Evolutionary conservation across 495 filamentous ascomycete species (phyloP), one percentile per base, ranked within the genome.

Genomic region (Penicillium dipodomyicola): DNA sequence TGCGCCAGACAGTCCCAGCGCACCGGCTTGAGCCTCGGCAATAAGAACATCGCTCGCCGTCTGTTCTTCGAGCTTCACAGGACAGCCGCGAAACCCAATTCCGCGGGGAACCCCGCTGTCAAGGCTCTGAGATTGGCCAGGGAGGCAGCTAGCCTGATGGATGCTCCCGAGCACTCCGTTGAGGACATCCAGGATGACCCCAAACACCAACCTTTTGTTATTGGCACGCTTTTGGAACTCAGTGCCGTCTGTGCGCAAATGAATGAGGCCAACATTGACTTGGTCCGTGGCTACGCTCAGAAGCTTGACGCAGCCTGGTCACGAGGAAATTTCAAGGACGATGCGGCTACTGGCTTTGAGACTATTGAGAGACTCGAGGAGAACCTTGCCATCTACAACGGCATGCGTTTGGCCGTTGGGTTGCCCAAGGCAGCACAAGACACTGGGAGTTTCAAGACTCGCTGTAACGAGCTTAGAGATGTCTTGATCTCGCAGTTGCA

Each of bases 11-110:
- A 71, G 54, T 68, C 64, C 41, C 59, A 69, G 11, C 67, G 59
- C 51, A 88, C 86, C 4, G 76, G 76, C 0, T 76, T 87, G 60
- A 59, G 55, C 11, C 72, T 89, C 23, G 69, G 75, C 27, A 42
- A 67, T 6, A 57, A 65, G 41, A 68, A 67, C 41, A 54, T 77
- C 45, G 74, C 80, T 47, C 62, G 69, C 52, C 64, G 77, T 52
- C 43, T 85, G n/a, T 75, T 88, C 65, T 73, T 70, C 33, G 65
- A 61, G 52, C 59, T 87, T 39, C 82, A 85, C 67, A 35, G 68
- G 22, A 70, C 67, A 37, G 84, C 82, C 14, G 62, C 77, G 52
- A 50, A 56, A 3, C 71, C 54, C 3, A 72, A 72, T 12, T 86
- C 75, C 65, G 64, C 73, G 65, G 74, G 65, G 15, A 59, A 67